Conservation (phyloP, 257 asterid species). For the Fraxinus americana region DNA sequence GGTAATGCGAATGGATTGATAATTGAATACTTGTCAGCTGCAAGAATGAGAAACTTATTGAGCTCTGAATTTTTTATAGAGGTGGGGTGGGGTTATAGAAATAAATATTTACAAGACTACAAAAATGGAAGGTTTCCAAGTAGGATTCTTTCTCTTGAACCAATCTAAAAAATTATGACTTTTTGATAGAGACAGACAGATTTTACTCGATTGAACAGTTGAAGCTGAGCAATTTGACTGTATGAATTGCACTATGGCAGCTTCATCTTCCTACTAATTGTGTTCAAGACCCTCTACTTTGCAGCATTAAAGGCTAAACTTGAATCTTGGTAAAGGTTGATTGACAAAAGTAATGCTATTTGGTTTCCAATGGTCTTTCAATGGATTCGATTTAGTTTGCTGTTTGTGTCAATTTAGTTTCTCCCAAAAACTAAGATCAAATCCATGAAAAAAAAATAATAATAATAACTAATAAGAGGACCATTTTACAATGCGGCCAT, state of each 20-base stretch:
- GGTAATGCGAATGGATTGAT: conserved; percentile 21
- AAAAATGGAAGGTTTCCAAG: conserved; percentile 28
- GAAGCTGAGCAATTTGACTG: background rate
- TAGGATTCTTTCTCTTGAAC: conserved; percentile 21
- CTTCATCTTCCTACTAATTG: background rate
- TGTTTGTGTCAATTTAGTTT: no score
- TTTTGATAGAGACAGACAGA: conserved; percentile 11
- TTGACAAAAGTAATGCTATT: background rate
- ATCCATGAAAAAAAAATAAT: background rate
- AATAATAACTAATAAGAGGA: no score
- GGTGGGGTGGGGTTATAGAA: conserved; percentile 31
- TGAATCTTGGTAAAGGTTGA: background rate
- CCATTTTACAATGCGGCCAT: no score
- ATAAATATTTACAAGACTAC: background rate
- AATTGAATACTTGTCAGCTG: conserved; percentile 10
- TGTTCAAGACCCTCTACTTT: background rate
- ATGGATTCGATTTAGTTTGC: no score
- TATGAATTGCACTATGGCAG: background rate
- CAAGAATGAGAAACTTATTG: conserved; percentile 43
- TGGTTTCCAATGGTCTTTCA: no score
- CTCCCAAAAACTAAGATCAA: background rate
- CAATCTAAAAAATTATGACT: conserved; percentile 18
- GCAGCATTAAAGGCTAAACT: background rate
- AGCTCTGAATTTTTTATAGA: conserved; percentile 33
- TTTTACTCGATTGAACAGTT: conserved; percentile 17